These are phyloP conservation scores for Xylaria sp. DNA, from an alignment of 2,329 filamentous ascomycete genomes.

Conservation along the genomic window DNA sequence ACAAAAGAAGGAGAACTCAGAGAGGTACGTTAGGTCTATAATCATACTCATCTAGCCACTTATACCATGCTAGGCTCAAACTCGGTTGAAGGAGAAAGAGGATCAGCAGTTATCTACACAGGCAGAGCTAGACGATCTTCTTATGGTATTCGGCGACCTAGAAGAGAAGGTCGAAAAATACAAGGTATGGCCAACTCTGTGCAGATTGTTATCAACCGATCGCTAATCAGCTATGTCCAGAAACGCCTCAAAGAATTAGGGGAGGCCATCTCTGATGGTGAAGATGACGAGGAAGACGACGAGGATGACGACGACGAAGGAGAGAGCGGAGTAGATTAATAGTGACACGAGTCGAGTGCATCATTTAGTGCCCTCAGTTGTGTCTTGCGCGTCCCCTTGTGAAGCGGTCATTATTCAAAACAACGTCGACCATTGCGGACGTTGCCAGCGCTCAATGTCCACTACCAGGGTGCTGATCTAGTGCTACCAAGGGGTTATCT, in stretches of 20 bases:
- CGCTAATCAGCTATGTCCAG: slow-evolving; percentile 49
- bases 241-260: slow-evolving; percentile 72
- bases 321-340: slow-evolving; percentile 47
- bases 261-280: slow-evolving; percentile 78
- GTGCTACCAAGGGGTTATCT: neutral
- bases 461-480: neutral
- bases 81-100: slow-evolving; percentile 59
- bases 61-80: slow-evolving; percentile 42
- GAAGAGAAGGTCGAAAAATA: slow-evolving; percentile 81
- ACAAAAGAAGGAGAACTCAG: slow-evolving; percentile 48
- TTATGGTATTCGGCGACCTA: slow-evolving; percentile 83
- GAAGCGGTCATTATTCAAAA: neutral
- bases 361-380: too few relatives aligned
- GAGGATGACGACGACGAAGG: slow-evolving; percentile 59
- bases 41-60: slow-evolving; percentile 26
- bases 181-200: slow-evolving; percentile 65
- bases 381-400: neutral
- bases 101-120: slow-evolving; percentile 72
- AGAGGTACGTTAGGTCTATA: slow-evolving; percentile 38
- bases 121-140: slow-evolving; percentile 79
- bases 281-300: slow-evolving; percentile 67
- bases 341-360: neutral
- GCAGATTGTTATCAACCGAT: neutral
- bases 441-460: slow-evolving; percentile 14
- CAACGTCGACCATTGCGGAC: slow-evolving; percentile 4